Base-by-base conservation (phyloP, 257 asterid genomes). In the Solanum clarkiae region DNA sequence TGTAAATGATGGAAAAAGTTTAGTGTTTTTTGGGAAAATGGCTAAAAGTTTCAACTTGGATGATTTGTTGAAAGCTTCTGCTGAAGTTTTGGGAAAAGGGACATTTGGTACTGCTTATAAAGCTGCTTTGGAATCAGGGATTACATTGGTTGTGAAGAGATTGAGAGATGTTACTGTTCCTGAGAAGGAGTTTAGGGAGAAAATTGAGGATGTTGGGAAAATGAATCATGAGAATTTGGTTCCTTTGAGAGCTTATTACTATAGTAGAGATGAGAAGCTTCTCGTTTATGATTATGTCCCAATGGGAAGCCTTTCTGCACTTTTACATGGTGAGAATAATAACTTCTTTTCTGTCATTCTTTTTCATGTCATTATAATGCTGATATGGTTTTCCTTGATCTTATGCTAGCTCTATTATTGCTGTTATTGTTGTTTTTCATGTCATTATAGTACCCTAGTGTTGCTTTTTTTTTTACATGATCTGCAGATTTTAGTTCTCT, bases 61-160 rank as follows among this genome's bases (percentile, higher is more conserved):
- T 29, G 98, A 94, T 90, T 90, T 97, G 72, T 83, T 97, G 91
- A 95, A 87, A 86, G 98, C 99, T 8, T 97, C 98, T 7, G 99
- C 99, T 0, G 99, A 96, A 92, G 99, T 96, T 86, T 87, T 96
- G 87, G 99, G 99, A 70, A 97, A 94, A 86, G 99, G 99, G 17
- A 93, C 97, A 2, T 90, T 93, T 62, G 99, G 98, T 16, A 95
- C 99, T 2, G 92, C 98, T 2, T 97, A 97, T 79, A 97, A 97
- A 88, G 99, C 98, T 10, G 95, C 91, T 54, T 88, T 97, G 65
- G 98, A 91, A 84, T 84, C 81, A 0, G 97, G 98, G 20, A 59
- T 91, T 22, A 89, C 92, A 4, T 94, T 97, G 86, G 98, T 92
- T 18, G 99, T 95, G 86, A 97, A 97, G 92, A 87, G 98, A 91